Percentiles rank a stretch among this genome's conserved stretches.
Conservation (phyloP, 495 filamentous ascomycete genomes). For the Cetradonia linearis region DNA sequence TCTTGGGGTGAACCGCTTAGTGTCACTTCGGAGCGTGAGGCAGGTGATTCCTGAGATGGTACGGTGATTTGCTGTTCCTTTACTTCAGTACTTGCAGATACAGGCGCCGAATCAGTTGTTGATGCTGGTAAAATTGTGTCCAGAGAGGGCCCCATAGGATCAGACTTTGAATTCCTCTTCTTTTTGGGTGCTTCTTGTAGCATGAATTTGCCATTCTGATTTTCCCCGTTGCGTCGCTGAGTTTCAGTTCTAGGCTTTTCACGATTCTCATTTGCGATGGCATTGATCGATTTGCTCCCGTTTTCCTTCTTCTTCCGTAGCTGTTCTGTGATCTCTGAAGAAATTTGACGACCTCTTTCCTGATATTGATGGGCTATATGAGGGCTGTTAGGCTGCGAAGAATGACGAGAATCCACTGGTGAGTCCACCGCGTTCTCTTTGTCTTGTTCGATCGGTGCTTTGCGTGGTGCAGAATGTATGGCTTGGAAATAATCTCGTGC, state of each 20-base stretch:
- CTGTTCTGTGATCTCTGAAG: slow-evolving; percentile 31
- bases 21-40: slow-evolving; percentile 20
- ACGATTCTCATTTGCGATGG: slow-evolving; percentile 17
- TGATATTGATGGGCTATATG: slow-evolving; percentile 92
- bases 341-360: slow-evolving; percentile 62
- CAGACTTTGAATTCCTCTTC: slow-evolving; percentile 56
- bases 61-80: slow-evolving; percentile 30
- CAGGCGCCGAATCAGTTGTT: slow-evolving; percentile 24
- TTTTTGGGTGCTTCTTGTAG: slow-evolving; percentile 65
- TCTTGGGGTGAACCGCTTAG: slow-evolving; percentile 30
- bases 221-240: slow-evolving; percentile 20
- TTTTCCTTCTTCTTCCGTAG: slow-evolving; percentile 37
- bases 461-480: slow-evolving; percentile 26
- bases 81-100: slow-evolving; percentile 25
- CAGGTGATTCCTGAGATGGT: slow-evolving; percentile 23
- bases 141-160: slow-evolving; percentile 28
- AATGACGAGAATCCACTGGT: slow-evolving; percentile 23
- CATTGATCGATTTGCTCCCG: slow-evolving; percentile 20
- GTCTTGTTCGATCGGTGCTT: slow-evolving; percentile 25
- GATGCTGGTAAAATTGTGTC: slow-evolving; percentile 31
- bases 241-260: slow-evolving; percentile 7
- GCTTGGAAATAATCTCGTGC: slow-evolving; percentile 43
- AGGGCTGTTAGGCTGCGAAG: slow-evolving; percentile 44
- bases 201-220: slow-evolving; percentile 50
- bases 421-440: slow-evolving; percentile 27